These are phyloP conservation scores for Castanea crenata DNA, from an alignment of 306 rosid genomes.

Conservation along the genomic window DNA sequence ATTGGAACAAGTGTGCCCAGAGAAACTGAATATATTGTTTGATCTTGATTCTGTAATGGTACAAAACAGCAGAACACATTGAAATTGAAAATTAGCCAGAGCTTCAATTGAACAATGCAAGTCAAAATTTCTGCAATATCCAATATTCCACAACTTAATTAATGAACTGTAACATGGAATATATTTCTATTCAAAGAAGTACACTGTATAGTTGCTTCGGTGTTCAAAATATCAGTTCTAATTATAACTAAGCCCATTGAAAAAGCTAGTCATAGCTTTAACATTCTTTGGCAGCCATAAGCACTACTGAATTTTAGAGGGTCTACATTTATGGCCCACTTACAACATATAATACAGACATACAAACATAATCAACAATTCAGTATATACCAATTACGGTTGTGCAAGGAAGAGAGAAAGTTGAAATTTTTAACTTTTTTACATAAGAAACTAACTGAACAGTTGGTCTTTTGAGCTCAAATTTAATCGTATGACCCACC, in stretches of 20 bases:
- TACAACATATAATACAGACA: background rate
- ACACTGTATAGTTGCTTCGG: background rate
- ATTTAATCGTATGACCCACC: background rate
- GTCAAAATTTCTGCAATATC: background rate
- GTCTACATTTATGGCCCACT: background rate
- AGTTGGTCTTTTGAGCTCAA: background rate
- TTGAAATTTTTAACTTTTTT: background rate
- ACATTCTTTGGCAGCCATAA: background rate
- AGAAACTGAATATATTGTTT: slow-evolving; percentile 23
- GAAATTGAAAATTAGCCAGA: background rate
- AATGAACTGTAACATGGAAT: background rate
- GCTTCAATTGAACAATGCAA: background rate
- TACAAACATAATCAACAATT: background rate
- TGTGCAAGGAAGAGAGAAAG: background rate
- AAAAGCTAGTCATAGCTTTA: background rate
- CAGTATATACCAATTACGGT: background rate
- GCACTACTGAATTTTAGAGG: background rate
- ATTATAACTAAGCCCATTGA: background rate
- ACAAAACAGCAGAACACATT: slow-evolving; percentile 11
- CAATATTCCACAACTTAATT: background rate
- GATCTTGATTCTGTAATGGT: slow-evolving; percentile 27
- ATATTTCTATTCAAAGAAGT: background rate
- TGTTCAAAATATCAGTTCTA: background rate
- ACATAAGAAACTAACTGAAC: background rate
- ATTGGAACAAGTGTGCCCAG: slow-evolving; percentile 26